These are phyloP conservation scores for Lepidium didymum DNA, from an alignment of 345 rosid genomes.

Conservation along the genomic window DNA sequence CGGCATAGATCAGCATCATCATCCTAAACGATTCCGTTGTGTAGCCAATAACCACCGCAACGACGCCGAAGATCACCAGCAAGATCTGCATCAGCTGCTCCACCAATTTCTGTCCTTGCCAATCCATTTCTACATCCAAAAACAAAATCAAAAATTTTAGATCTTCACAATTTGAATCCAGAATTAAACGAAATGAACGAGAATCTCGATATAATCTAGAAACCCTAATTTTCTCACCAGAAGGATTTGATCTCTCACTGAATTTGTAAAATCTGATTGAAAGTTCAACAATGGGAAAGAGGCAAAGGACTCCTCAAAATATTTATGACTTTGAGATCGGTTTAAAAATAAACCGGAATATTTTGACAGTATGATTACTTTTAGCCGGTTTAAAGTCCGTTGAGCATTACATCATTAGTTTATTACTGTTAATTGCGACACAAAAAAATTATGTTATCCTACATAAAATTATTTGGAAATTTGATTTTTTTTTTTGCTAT, in stretches of 20 bases:
- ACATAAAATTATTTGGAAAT: too few relatives aligned
- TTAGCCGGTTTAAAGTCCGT: not conserved
- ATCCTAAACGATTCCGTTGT: constrained; percentile 51
- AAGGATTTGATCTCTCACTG: constrained; percentile 3
- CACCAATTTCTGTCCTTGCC: constrained; percentile 88
- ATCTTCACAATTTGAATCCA: not conserved
- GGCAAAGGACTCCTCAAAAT: not conserved
- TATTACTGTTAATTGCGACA: too few relatives aligned
- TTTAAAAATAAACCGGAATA: not conserved
- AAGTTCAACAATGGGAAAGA: not conserved
- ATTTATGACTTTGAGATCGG: not conserved
- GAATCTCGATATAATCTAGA: not conserved
- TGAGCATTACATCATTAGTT: too few relatives aligned
- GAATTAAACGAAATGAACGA: not conserved
- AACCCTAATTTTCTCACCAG: constrained; percentile 1
- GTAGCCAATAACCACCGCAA: constrained; percentile 47
- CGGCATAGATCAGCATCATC: constrained; percentile 59
- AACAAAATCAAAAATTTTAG: not conserved
- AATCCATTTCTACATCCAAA: constrained; percentile 47
- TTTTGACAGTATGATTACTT: not conserved
- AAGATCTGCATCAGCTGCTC: constrained; percentile 86
- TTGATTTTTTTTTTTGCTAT: too few relatives aligned
- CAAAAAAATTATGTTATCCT: too few relatives aligned
- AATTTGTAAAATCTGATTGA: not conserved
- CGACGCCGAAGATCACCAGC: constrained; percentile 49